A percentile compares a stretch with the other conserved stretches of the same genome.
Evolutionary conservation across 2,329 filamentous ascomycete species (phyloP).

Genomic region (Fusarium mundagurra): DNA sequence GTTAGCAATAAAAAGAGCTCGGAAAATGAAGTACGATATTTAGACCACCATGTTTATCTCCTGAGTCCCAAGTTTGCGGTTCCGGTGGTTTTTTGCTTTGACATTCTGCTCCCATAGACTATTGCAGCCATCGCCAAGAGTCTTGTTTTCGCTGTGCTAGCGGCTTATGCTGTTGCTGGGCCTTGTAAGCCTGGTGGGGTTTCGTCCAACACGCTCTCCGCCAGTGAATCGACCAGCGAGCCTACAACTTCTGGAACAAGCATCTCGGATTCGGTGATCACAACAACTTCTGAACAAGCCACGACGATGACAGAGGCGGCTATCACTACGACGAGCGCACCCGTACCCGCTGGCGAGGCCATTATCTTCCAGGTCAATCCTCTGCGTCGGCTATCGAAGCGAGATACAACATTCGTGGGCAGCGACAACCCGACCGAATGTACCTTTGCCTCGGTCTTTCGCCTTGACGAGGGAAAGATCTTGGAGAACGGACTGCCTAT

Average conservation of each 20-base stretch:
- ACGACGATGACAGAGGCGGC: neutral
- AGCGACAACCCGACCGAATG: neutral
- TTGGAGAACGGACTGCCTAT: neutral
- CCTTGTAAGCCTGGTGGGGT: neutral
- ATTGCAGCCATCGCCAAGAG: neutral
- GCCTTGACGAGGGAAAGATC: neutral
- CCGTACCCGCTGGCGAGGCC: neutral
- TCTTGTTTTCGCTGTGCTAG: neutral
- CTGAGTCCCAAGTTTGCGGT: accelerated
- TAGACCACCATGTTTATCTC: neutral
- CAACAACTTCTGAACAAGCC: neutral
- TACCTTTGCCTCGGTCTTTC: neutral
- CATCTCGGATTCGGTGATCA: neutral
- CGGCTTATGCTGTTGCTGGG: neutral
- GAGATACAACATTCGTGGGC: neutral
- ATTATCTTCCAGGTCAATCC: neutral
- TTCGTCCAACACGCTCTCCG: neutral
- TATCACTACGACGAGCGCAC: neutral
- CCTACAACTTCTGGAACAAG: neutral
- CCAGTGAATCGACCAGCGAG: neutral
- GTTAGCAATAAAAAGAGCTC: neutral
- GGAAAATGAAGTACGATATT: neutral
- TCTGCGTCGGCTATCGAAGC: neutral
- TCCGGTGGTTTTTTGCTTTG: neutral
- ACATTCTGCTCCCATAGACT: neutral